Evolutionary conservation across 2,329 filamentous ascomycete genomes (phyloP).

Genomic region (Corniculantispora saksenae): DNA sequence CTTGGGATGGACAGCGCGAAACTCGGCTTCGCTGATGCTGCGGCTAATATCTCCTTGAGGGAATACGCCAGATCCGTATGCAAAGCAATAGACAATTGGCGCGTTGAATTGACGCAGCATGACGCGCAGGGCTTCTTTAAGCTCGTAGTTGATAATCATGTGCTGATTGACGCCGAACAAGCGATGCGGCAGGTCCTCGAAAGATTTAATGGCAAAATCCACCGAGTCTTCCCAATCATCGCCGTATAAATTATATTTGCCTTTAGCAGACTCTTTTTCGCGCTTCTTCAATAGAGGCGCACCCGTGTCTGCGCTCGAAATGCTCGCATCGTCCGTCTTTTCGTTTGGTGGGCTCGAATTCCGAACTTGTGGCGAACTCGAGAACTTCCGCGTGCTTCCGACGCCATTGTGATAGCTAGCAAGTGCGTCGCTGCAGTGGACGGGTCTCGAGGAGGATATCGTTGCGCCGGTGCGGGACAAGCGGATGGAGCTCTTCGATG

Average conservation of each 20-base stretch:
- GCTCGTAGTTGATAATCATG: slow-evolving; percentile 92
- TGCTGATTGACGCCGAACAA: slow-evolving; percentile 92
- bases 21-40: slow-evolving; percentile 55
- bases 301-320: background rate
- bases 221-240: slow-evolving; percentile 47
- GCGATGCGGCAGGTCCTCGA: slow-evolving; percentile 47
- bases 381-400: background rate
- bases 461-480: background rate
- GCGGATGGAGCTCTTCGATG: background rate
- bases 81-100: slow-evolving; percentile 93
- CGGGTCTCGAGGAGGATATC: background rate
- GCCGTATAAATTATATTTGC: slow-evolving; percentile 39
- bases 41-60: slow-evolving; percentile 65
- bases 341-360: background rate
- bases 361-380: background rate
- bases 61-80: slow-evolving; percentile 96
- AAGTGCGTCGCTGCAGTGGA: background rate
- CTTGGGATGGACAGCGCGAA: slow-evolving; percentile 73
- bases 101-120: slow-evolving; percentile 90
- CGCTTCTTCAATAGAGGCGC: slow-evolving; percentile 18
- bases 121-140: slow-evolving; percentile 85
- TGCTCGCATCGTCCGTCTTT: background rate
- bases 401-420: background rate
- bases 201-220: slow-evolving; percentile 44
- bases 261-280: slow-evolving; percentile 29